Evolutionary conservation across 108 stramenopile genomes (phyloP), one percentile per base, ranked within the genome.

Genomic region (Chaetoceros muelleri): DNA sequence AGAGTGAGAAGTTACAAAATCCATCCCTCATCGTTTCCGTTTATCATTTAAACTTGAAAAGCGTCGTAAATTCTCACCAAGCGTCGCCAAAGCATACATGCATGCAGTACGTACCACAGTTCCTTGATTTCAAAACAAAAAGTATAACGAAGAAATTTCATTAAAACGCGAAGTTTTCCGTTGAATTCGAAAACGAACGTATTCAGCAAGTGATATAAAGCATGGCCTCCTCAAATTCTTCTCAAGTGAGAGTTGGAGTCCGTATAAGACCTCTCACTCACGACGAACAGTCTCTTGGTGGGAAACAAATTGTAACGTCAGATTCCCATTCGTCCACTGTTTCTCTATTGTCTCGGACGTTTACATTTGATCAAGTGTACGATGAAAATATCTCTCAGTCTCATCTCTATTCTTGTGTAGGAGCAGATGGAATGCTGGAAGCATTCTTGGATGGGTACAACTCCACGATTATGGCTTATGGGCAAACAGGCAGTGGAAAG

Each of bases 391-490:
- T 72, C 7, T 55, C 70, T 19, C 88, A 90, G 48, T 28, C 53
- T 2, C 78, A 68, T 28, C 54, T 96, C 0, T 96, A 89, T 73
- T 51, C 61, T 3, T 61, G 65, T 31, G 86, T 93, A 2, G 8
- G 34, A 5, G 62, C 84, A 1, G 28, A 69, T 2, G 72, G 81
- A 16, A 62, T 97, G 53, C 59, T 95, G 40, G 59, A 74, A 29
- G 70, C 75, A 8, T 87, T 93, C 59, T 24, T 95, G 21, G 90
- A 95, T 57, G 96, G 94, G 19, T 95, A 83, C 72, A 95, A 95
- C 62, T 90, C 76, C 8, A 93, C 87, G 60, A 79, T 85, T 30
- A 76, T 96, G 50, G 94, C 96, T 2, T 96, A 94, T 62, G 93
- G 93, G 2, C 93, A 94, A 59, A 94, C 93, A n/a, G 86, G 88